Conservation (phyloP, 345 rosid genomes). For the Salix brachista region DNA sequence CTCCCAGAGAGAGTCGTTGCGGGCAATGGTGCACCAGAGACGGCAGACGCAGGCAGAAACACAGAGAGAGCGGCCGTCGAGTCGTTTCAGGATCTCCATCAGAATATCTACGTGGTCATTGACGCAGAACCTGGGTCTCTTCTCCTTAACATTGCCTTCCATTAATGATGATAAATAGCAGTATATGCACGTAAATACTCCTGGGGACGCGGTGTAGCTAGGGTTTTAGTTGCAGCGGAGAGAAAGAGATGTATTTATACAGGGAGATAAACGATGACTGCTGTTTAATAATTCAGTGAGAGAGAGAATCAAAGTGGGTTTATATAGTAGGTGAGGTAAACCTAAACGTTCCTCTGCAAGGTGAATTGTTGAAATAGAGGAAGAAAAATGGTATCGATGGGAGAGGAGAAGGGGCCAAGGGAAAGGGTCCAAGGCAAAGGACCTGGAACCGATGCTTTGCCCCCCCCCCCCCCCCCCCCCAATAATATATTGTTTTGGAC, state of each 20-base stretch:
- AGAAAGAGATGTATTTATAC: too few species aligned
- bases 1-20: slow-evolving; percentile 82
- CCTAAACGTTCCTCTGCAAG: too few species aligned
- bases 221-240: neutral
- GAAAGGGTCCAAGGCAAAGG: slow-evolving; percentile 42
- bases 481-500: slow-evolving; percentile 26
- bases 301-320: too few species aligned
- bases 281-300: too few species aligned
- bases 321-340: too few species aligned
- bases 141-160: slow-evolving; percentile 6
- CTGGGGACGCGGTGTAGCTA: neutral
- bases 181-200: neutral
- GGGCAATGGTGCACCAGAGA: slow-evolving; percentile 70
- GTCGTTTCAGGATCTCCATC: slow-evolving; percentile 59
- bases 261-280: too few species aligned
- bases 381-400: slow-evolving; percentile 35
- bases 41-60: slow-evolving; percentile 88
- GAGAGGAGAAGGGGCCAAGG: slow-evolving; percentile 46
- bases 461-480: slow-evolving; percentile 8
- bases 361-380: neutral
- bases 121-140: slow-evolving; percentile 44
- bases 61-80: slow-evolving; percentile 82
- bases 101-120: slow-evolving; percentile 88
- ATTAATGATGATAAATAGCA: neutral
- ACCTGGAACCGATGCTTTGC: slow-evolving; percentile 51